Base-by-base conservation (phyloP, 495 filamentous ascomycete species). In the Penicillium flavigenum region DNA sequence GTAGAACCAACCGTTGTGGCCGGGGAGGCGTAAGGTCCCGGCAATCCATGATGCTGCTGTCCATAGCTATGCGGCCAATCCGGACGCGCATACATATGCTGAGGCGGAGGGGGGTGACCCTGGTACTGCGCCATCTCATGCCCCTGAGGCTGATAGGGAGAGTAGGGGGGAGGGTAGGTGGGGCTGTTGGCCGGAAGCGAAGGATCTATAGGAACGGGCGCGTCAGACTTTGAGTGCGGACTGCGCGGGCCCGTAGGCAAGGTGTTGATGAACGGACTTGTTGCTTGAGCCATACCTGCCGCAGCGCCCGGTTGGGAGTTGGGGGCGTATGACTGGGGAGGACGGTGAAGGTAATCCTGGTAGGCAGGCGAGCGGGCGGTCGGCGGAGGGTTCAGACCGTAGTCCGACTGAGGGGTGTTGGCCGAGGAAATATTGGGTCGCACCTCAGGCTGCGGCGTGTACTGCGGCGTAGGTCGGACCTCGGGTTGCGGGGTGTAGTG, bases 171-270 rank as follows among this genome's bases (percentile, higher is more conserved):
- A 64, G 90, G 85, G 68, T 96, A 96, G 61, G 90, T 89, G 51
- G 93, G 91, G 79, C 91, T 96, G 57, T 91, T 86, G 64, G 89
- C 87, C 73, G 94, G 88, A 64, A 97, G 94, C 64, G 91, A 92
- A 61, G 93, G 91, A 95, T 98, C 94, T 97, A 96, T 89, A 88
- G 91, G 92, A 79, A 94, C 84, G 84, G 91, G 86, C 84, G 82
- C 81, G 91, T 96, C 88, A 96, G 91, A 93, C 75, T 89, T 91
- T 73, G 84, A 80, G 79, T 86, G 86, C 70, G 85, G 78, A 67
- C 75, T 78, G 74, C 80, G 77, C 78, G 75, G 74, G 76, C 80
- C 80, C 77, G 88, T 82, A 81, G 83, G 81, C 76, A 88, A 79
- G 83, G 84, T 82, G 81, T 47, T 47, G 44, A 87, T 83, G 73